Evolutionary conservation across 768 basidiomycete species (phyloP), one percentile per base, ranked within the genome.

Genomic region (Butyriboletus loyo): DNA sequence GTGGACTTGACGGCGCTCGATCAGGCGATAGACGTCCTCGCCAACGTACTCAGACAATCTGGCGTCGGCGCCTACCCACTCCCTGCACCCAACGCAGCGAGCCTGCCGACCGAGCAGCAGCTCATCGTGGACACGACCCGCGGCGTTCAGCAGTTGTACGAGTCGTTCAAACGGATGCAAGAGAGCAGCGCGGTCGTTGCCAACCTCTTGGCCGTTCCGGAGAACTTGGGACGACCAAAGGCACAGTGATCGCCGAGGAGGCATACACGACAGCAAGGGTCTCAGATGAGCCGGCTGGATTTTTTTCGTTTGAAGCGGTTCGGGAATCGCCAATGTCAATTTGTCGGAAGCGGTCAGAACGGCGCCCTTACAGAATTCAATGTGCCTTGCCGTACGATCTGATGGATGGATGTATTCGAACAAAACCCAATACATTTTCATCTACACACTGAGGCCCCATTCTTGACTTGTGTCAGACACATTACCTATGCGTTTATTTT

Each of bases 31-130:
- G 69, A 74, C 13, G 47, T 68, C 1, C 71, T 85, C 11, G 67
- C 73, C 5, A 77, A 84, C 10, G 55, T 77, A 30, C 69, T 87
- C 55, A 75, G 78, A 2, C 74, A 80, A 46, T 77, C 80, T 0
- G 86, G 86, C n/a, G 77, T 87, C 17, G 87, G 86, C 2, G 85
- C 82, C 2, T 75, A 85, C 42, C 85, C 86, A 1, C 56, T 84
- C 10, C 66, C 79, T 5, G 69, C 72, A 1, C 39, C 59, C 21
- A 45, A 52, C 36, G 36, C 56, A 32, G 34, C 60, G 30, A 37
- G 40, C 45, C 31, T 63, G 10, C 80, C 75, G 2, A 73, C 69
- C 0, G 82, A 83, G 60, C 73, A 77, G 8, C 70, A 78, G 52
- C 65, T 84, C 22, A 61, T 82, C 11, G 61, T 64, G 4, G 72